Evolutionary conservation across 2,329 filamentous ascomycete genomes (phyloP).

Genomic region (Sordariomycetes sp.): DNA sequence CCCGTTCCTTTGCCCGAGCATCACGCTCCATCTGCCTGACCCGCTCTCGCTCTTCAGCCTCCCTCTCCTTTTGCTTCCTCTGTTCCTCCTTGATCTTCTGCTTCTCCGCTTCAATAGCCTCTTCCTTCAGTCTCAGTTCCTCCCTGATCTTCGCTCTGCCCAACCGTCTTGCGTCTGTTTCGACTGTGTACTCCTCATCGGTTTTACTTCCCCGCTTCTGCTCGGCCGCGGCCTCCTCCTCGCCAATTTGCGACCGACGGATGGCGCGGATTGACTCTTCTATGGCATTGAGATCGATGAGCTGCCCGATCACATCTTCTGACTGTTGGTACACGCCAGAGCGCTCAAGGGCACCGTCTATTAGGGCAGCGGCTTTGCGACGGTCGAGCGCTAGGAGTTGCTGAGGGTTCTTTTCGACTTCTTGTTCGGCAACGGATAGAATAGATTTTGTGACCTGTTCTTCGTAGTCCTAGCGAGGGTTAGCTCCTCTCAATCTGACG

Average conservation of each 20-base stretch:
- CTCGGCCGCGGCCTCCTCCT: slow-evolving; percentile 59
- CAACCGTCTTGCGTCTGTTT: slow-evolving; percentile 50
- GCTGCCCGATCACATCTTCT: slow-evolving; percentile 54
- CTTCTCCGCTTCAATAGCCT: slow-evolving; percentile 53
- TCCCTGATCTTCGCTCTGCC: slow-evolving; percentile 54
- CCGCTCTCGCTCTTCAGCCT: slow-evolving; percentile 37
- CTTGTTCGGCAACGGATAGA: slow-evolving; percentile 59
- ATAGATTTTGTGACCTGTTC: slow-evolving; percentile 56
- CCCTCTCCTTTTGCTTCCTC: slow-evolving; percentile 38
- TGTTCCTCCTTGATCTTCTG: slow-evolving; percentile 47
- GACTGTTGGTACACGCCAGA: slow-evolving; percentile 67
- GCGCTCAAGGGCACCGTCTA: slow-evolving; percentile 70
- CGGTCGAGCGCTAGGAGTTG: slow-evolving; percentile 66
- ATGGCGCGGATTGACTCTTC: slow-evolving; percentile 62
- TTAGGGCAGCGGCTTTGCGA: slow-evolving; percentile 63
- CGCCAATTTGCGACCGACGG: slow-evolving; percentile 58
- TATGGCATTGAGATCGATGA: slow-evolving; percentile 61
- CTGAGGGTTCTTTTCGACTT: slow-evolving; percentile 66
- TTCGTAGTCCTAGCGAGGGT: slow-evolving; percentile 54
- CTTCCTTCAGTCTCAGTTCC: slow-evolving; percentile 49
- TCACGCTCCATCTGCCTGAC: slow-evolving; percentile 42
- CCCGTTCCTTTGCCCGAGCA: slow-evolving; percentile 36
- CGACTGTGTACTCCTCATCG: slow-evolving; percentile 63
- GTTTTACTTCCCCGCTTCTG: slow-evolving; percentile 57
- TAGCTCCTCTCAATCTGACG: neutral